These are phyloP conservation scores for Capsicum rhomboideum DNA, from an alignment of 257 asterid species.

Conservation along the genomic window DNA sequence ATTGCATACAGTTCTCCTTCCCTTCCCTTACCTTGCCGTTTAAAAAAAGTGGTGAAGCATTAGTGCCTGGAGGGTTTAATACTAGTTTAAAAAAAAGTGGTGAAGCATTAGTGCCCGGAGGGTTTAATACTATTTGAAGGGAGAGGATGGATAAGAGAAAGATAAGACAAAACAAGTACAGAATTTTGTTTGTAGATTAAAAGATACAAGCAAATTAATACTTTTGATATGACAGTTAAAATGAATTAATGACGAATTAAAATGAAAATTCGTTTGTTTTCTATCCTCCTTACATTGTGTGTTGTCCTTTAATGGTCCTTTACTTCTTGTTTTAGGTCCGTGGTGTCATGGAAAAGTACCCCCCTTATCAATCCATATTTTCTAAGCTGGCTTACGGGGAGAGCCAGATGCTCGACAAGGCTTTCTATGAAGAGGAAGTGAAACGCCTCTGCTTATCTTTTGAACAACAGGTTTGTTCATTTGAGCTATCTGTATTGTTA, in stretches of 20 bases:
- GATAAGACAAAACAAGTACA: background rate
- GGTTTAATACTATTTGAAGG: background rate
- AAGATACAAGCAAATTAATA: background rate
- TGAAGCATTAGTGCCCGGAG: background rate
- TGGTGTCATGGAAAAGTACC: slow-evolving; percentile 80
- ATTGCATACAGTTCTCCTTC: background rate
- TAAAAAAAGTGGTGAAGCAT: background rate
- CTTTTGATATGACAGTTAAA: background rate
- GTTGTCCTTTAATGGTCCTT: background rate
- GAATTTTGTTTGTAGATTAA: background rate
- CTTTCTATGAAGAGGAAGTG: slow-evolving; percentile 94
- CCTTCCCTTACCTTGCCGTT: background rate
- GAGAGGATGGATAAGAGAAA: background rate
- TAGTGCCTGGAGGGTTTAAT: background rate
- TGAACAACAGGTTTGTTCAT: slow-evolving; percentile 86
- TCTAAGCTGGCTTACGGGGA: slow-evolving; percentile 84
- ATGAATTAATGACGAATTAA: background rate
- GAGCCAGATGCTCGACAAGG: slow-evolving; percentile 97
- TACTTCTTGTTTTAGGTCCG: slow-evolving; percentile 56
- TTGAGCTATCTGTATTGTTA: background rate
- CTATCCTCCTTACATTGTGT: background rate
- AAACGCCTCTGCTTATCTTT: slow-evolving; percentile 87
- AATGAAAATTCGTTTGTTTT: background rate
- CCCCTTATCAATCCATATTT: slow-evolving; percentile 80
- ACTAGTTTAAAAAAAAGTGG: background rate